Conservation (phyloP, 176 grass and related monocot species). For the Aegilops tauschii region DNA sequence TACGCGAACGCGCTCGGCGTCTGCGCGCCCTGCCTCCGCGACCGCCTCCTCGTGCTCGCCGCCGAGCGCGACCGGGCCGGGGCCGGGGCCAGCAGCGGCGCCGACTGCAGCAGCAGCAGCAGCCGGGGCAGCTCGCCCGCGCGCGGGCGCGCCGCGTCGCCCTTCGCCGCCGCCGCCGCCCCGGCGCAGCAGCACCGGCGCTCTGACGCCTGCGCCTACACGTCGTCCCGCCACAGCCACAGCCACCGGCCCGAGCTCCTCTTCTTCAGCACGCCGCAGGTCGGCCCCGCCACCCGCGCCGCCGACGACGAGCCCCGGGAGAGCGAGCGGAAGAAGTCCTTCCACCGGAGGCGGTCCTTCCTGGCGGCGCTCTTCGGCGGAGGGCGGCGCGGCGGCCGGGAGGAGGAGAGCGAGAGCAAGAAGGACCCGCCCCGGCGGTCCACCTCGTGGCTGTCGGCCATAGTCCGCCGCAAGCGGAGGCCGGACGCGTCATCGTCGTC, state of each 20-base stretch:
- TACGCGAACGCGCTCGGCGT: conserved; percentile 63
- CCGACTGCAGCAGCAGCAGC: background rate
- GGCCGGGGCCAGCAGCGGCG: background rate
- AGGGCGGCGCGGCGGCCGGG: conserved; percentile 20
- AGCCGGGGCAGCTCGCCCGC: conserved; percentile 8
- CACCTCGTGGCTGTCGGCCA: conserved; percentile 43
- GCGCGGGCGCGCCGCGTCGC: conserved; percentile 36
- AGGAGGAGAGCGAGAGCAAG: background rate
- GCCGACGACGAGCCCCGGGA: background rate
- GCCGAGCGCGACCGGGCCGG: conserved; percentile 29
- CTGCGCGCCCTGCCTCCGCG: conserved; percentile 73
- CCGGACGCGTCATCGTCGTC: background rate
- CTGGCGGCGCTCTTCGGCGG: conserved; percentile 42
- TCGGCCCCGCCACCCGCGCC: conserved; percentile 27
- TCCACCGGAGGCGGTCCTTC: conserved; percentile 5
- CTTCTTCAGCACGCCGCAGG: conserved; percentile 73
- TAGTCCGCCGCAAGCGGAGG: conserved; percentile 37
- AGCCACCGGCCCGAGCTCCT: conserved; percentile 33
- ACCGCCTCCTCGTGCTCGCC: conserved; percentile 65
- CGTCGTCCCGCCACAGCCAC: background rate
- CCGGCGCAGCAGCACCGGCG: conserved; percentile 22
- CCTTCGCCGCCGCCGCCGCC: conserved; percentile 22
- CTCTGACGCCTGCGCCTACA: conserved; percentile 50
- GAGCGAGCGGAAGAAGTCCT: background rate
- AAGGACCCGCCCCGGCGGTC: conserved; percentile 35